Percentiles rank a stretch among this genome's conserved stretches.
phyloP scores from a whole-genome alignment of 305 asterid genomes.

The Fraxinus greggii region DNA sequence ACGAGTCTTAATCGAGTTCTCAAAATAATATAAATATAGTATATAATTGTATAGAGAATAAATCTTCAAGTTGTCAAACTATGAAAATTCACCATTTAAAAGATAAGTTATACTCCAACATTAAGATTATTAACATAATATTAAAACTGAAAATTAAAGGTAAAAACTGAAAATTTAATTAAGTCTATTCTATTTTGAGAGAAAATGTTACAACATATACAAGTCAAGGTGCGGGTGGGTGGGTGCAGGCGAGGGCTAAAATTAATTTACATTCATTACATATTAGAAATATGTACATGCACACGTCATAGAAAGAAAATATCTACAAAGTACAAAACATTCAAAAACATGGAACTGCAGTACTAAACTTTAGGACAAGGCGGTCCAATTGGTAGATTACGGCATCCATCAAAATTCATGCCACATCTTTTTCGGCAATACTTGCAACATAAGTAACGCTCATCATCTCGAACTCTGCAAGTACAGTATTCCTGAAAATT shows the following conservation, averaged over 20 bases:
- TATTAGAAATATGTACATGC: background rate
- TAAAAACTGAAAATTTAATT: too few species aligned
- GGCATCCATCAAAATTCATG: slow-evolving; percentile 2
- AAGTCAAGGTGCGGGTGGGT: background rate
- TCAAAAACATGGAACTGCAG: background rate
- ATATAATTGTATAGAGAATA: too few species aligned
- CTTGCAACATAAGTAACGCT: background rate
- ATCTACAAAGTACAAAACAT: background rate
- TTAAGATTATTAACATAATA: too few species aligned
- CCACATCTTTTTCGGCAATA: background rate
- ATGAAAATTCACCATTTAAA: too few species aligned
- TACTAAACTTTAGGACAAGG: slow-evolving; percentile 12
- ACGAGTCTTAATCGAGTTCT: too few species aligned
- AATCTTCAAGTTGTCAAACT: too few species aligned
- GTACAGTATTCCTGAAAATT: slow-evolving; percentile 11
- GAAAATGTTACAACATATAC: too few species aligned
- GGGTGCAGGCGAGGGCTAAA: background rate
- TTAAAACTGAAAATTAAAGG: too few species aligned
- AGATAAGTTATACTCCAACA: too few species aligned
- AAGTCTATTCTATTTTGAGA: too few species aligned
- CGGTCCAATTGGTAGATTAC: background rate
- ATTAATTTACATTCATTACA: too few species aligned
- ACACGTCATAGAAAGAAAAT: background rate
- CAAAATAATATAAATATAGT: too few species aligned
- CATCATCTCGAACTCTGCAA: background rate